phyloP scores from a whole-genome alignment of 129 eudicot genomes.

The Helichrysum umbraculigerum region DNA sequence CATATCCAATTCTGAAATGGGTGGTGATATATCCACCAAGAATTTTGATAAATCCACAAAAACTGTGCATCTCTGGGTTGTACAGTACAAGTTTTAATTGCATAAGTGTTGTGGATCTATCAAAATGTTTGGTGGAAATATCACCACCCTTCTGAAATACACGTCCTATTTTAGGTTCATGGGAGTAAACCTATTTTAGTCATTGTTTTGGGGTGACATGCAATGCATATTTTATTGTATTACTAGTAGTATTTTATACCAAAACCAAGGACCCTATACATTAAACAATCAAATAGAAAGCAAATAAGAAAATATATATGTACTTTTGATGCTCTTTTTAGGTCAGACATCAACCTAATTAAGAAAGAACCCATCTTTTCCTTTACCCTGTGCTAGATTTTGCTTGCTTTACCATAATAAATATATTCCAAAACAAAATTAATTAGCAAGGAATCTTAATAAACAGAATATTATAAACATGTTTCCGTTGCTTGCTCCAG shows the following conservation, averaged over 20 bases:
- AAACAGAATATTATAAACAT: neutral
- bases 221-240: neutral
- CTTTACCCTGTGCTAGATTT: too few species aligned
- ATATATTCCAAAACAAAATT: constrained; percentile 33
- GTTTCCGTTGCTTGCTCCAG: constrained; percentile 20
- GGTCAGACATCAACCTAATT: constrained; percentile 17
- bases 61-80: too few species aligned
- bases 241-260: too few species aligned
- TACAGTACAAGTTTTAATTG: too few species aligned
- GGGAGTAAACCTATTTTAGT: neutral
- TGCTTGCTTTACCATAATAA: constrained; percentile 16
- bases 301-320: constrained; percentile 18
- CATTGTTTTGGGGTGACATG: neutral
- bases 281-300: constrained; percentile 15
- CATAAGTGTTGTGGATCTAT: too few species aligned
- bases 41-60: too few species aligned
- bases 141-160: too few species aligned
- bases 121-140: too few species aligned
- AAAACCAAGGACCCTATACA: neutral
- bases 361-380: constrained; percentile 11
- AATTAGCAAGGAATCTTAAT: constrained; percentile 31
- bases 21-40: too few species aligned
- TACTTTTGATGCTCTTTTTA: constrained; percentile 29
- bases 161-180: too few species aligned
- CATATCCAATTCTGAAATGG: too few species aligned